Evolutionary conservation across 31 red algal genomes (phyloP).

Genomic region (Odonthalia washingtoniensis): DNA sequence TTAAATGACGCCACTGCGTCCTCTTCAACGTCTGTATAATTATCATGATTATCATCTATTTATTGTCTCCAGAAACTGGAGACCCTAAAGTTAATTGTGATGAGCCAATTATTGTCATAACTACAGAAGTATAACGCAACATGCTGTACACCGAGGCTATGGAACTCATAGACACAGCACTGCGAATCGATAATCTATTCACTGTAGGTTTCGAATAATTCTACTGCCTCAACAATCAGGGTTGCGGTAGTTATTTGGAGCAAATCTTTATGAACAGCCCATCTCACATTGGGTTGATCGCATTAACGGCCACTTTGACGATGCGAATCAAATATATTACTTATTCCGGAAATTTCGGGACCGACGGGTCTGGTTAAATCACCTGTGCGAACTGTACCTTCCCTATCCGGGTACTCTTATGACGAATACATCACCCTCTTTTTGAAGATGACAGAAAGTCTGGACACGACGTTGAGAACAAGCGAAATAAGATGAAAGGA

Average conservation of each 20-base stretch:
- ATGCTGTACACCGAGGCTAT: constrained; percentile 89
- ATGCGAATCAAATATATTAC: constrained; percentile 86
- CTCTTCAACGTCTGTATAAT: too few species aligned
- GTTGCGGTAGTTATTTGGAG: constrained; percentile 97
- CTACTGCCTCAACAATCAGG: too few species aligned
- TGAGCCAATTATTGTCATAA: constrained; percentile 92
- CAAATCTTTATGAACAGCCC: constrained; percentile 95
- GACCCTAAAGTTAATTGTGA: constrained; percentile 88
- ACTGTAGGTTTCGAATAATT: constrained; percentile 98
- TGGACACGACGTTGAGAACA: too few species aligned
- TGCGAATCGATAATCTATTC: constrained; percentile 69
- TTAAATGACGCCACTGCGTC: too few species aligned
- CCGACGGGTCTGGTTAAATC: constrained; percentile 76
- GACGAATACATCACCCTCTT: constrained; percentile 75
- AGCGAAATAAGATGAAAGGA: too few species aligned
- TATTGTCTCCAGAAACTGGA: too few species aligned
- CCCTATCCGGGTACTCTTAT: constrained; percentile 81
- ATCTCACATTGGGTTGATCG: constrained; percentile 82
- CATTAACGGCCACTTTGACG: constrained; percentile 92
- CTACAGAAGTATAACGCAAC: constrained; percentile 99
- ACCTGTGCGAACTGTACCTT: constrained; percentile 85
- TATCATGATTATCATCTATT: too few species aligned
- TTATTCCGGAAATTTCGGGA: constrained; percentile 90
- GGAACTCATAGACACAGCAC: constrained; percentile 25
- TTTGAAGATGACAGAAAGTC: too few species aligned